Evolutionary conservation across 495 filamentous ascomycete genomes (phyloP), one percentile per base, ranked within the genome.

Genomic region (Penicillium robsamsonii): DNA sequence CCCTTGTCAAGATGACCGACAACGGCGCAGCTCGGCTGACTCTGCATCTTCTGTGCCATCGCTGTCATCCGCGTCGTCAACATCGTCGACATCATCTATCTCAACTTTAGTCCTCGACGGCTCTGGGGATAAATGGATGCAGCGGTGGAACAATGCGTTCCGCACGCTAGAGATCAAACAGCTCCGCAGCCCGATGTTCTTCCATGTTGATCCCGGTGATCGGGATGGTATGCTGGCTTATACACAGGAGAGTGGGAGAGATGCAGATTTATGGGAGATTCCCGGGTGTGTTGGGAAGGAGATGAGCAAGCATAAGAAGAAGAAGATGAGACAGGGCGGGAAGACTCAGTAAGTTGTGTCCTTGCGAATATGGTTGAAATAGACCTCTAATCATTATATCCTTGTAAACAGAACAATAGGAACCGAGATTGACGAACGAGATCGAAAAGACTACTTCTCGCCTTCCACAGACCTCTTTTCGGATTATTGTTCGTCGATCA

Each of bases 181-280:
- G 64, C 67, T 87, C 15, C 77, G 83, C 13, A 85, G 83, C 60
- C 84, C 82, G 15, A 86, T 87, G 84, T 86, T 87, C 60, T 86
- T 86, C 58, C 84, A 88, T 68, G 69, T 84, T 18, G 84, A 87
- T 56, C 84, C 84, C 0, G 74, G 80, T 2, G 84, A 88, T 65
- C 77, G 84, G 6, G 84, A 87, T 70, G 81, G 81, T 3, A 69
- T 87, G 62, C 58, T 87, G 37, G 81, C 78, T n/a, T 84, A 82
- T 70, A 76, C 81, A 1, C 78, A 81, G 50, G 73, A 78, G 54
- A 70, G 72, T 33, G 77, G 73, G 0, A 62, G 80, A 15, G 75
- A 79, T 44, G 60, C 63, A 6, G 81, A 86, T 56, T 57, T 85
- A 12, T 75, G 72, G 62, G 82, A 86, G 70, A 80, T 88, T 48